These are phyloP conservation scores for Tagetes patula DNA, from an alignment of 129 eudicot genomes.

Conservation along the genomic window DNA sequence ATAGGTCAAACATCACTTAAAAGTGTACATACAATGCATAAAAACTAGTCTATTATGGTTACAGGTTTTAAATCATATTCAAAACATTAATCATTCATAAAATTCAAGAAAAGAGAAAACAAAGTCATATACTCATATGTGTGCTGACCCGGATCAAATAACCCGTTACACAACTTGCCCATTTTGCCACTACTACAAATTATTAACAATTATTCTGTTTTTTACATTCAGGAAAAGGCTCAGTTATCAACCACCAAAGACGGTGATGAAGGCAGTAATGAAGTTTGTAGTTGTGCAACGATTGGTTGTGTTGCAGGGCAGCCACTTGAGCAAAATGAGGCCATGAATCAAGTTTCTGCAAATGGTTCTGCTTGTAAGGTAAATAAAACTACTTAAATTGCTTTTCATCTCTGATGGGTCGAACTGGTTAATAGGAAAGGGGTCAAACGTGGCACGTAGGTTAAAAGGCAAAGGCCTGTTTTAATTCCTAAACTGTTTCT, in stretches of 20 bases:
- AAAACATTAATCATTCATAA: neutral
- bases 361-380: neutral
- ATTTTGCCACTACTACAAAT: neutral
- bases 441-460: neutral
- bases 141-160: neutral
- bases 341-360: neutral
- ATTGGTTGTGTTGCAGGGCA: neutral
- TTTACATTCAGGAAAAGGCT: neutral
- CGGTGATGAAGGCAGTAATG: neutral
- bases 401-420: too few relatives aligned
- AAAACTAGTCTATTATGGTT: slow-evolving; percentile 4
- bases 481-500: neutral
- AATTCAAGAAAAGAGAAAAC: neutral
- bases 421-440: neutral
- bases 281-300: neutral
- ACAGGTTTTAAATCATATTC: neutral
- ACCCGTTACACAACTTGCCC: neutral
- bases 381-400: too few relatives aligned
- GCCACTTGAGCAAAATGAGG: too few relatives aligned
- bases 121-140: neutral
- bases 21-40: neutral
- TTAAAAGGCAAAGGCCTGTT: too few relatives aligned
- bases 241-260: neutral
- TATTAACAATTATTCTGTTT: neutral
- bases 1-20: neutral